Percentiles rank a stretch among this genome's conserved stretches.
Evolutionary conservation across 495 filamentous ascomycete genomes (phyloP).

Genomic region (Neurospora terricola): DNA sequence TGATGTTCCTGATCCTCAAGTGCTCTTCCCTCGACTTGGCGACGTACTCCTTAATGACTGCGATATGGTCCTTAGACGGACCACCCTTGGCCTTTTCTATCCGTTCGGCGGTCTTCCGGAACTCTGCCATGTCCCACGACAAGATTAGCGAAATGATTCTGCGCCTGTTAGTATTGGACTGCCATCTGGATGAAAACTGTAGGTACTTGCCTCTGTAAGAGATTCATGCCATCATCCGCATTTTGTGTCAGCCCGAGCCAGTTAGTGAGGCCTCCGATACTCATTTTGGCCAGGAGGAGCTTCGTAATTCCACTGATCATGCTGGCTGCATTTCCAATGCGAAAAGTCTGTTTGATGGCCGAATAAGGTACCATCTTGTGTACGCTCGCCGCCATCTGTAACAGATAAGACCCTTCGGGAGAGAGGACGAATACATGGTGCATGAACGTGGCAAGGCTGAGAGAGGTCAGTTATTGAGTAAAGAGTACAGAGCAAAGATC

Average conservation of each 20-base stretch:
- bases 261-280: conserved; percentile 50
- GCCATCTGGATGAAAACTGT: neutral
- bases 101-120: conserved; percentile 41
- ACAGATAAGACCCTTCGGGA: conserved; percentile 51
- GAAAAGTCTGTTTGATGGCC: conserved; percentile 50
- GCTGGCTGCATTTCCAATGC: conserved; percentile 55
- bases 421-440: conserved; percentile 54
- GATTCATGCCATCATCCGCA: conserved; percentile 57
- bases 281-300: conserved; percentile 55
- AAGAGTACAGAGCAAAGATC: neutral
- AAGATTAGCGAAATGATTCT: conserved; percentile 56
- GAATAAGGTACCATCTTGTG: conserved; percentile 52
- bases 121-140: conserved; percentile 48
- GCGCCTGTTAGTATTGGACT: conserved; percentile 2
- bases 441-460: conserved; percentile 50
- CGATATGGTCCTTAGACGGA: conserved; percentile 38
- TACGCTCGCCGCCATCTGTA: conserved; percentile 46
- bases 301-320: conserved; percentile 58
- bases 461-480: neutral
- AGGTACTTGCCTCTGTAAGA: conserved; percentile 47
- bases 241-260: conserved; percentile 53
- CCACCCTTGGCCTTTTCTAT: conserved; percentile 41
- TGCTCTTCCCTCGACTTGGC: conserved; percentile 36
- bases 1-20: conserved; percentile 33
- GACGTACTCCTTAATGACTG: conserved; percentile 39